phyloP scores from a whole-genome alignment of 768 basidiomycete species.

The Rhizopogon rudus region DNA sequence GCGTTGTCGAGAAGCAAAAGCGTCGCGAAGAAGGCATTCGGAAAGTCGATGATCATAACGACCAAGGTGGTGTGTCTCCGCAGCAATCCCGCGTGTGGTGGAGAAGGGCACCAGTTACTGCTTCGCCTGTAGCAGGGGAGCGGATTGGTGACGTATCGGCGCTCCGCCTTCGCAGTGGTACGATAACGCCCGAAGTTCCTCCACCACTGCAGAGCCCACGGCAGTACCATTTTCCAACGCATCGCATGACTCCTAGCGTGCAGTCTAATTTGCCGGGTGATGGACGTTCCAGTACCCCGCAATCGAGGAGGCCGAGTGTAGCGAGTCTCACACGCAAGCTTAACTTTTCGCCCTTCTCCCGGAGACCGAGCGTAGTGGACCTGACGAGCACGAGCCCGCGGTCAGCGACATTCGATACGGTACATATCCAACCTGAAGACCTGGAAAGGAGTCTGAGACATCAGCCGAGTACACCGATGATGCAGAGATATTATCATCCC shows the following conservation, averaged over 20 bases:
- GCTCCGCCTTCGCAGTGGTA: slow-evolving; percentile 4
- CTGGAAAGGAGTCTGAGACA: slow-evolving; percentile 14
- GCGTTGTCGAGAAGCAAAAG: slow-evolving; percentile 17
- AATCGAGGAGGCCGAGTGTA: slow-evolving; percentile 20
- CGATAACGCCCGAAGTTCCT: slow-evolving; percentile 7
- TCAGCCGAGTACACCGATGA: slow-evolving; percentile 19
- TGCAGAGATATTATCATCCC: neutral
- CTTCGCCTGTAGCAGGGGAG: slow-evolving; percentile 7
- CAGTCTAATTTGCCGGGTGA: slow-evolving; percentile 14
- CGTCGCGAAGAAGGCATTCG: slow-evolving; percentile 8
- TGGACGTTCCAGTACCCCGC: slow-evolving; percentile 2
- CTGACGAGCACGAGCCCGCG: slow-evolving; percentile 14
- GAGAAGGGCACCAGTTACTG: slow-evolving; percentile 17
- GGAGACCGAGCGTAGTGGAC: slow-evolving; percentile 20
- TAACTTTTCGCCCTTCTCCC: slow-evolving; percentile 24
- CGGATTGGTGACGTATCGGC: slow-evolving; percentile 6
- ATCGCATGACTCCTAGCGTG: slow-evolving; percentile 16
- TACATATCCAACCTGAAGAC: slow-evolving; percentile 6
- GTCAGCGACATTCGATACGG: slow-evolving; percentile 4
- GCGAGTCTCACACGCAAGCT: slow-evolving; percentile 28
- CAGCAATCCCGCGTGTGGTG: slow-evolving; percentile 24
- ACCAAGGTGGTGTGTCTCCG: slow-evolving; percentile 7
- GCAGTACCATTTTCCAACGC: slow-evolving; percentile 4
- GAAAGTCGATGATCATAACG: neutral
- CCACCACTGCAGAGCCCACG: slow-evolving; percentile 14